Evolutionary conservation across 495 filamentous ascomycete genomes (phyloP).

Genomic region (Aspergillus heteromorphus): DNA sequence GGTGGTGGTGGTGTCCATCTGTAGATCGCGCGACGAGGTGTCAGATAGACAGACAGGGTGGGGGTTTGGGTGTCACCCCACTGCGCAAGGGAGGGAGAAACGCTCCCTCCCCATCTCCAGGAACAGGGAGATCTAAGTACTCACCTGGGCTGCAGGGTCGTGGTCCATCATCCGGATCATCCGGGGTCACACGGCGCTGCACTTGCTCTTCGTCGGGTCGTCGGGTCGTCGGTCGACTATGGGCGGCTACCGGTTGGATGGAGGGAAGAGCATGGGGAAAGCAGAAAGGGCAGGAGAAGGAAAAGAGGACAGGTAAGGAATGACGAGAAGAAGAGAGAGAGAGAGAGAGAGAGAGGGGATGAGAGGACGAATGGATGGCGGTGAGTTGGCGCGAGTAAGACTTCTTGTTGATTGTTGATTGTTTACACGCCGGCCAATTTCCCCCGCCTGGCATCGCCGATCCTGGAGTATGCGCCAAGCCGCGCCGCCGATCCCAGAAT

Average conservation of each 20-base stretch:
- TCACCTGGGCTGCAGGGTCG: neutral
- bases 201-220: neutral
- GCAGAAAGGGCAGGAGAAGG: neutral
- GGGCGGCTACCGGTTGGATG: neutral
- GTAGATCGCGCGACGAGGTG: neutral
- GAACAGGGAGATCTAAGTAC: neutral
- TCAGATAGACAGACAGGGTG: neutral
- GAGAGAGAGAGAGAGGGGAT: neutral
- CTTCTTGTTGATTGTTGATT: neutral
- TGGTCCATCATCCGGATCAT: neutral
- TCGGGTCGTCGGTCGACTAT: neutral
- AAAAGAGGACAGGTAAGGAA: no score
- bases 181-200: neutral
- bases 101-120: neutral
- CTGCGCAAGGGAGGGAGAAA: constrained; percentile 2
- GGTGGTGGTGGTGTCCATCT: no score
- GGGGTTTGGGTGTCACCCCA: neutral
- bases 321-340: constrained; percentile 1
- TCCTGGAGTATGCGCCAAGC: neutral
- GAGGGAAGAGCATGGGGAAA: neutral
- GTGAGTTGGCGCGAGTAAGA: neutral
- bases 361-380: neutral
- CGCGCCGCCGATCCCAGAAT: neutral
- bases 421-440: neutral
- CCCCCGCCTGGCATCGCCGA: neutral